Base-by-base conservation (phyloP, 1,139 yeast genomes). In the Zhuliangozyma blackwelliae region DNA sequence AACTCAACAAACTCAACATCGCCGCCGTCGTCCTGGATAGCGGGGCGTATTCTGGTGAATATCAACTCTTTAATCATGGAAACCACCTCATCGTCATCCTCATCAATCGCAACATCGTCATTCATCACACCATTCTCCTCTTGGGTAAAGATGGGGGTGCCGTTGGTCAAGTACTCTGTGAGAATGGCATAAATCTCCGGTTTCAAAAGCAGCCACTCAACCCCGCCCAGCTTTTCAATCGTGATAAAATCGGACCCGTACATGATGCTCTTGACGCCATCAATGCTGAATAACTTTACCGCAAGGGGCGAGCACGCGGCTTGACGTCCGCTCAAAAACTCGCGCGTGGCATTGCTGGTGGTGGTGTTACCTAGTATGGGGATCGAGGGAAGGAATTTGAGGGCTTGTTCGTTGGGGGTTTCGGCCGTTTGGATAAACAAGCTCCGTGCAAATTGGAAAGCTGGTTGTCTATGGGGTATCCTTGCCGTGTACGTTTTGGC, bases 1-100 rank as follows among this genome's bases (percentile, higher is more conserved):
- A 82, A 83, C 3, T 68, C 72, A 13, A 82, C 82, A 59, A 81
- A 84, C 49, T 82, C 86, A 43, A 84, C 79, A 54, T 84, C 94
- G 9, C 94, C 94, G 37, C 94, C 94, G 54, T 84, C 94, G 46
- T 84, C 94, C 57, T 81, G 85, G 44, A 84, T 82, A 0, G 97
- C 97, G 1, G 99, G 98, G 50, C 97, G 77, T 43, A 92, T 90
- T 51, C 97, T 77, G 5, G 99, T 92, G 52, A 87, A 90, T 40
- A 92, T 84, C 37, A 92, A 72, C 59, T 92, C 99, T 52, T 90
- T 89, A 52, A 92, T 89, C 87, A 92, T 84, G 10, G 85, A 77
- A 36, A 92, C 89, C 2, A 90, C 78, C 57, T 84, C 94, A 39
- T 79, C 80, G 44, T 84, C 92, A 10, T 80, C 84, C 12, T 79